These are phyloP conservation scores for Xylaria venustula DNA, from an alignment of 495 filamentous ascomycete species.

Conservation along the genomic window DNA sequence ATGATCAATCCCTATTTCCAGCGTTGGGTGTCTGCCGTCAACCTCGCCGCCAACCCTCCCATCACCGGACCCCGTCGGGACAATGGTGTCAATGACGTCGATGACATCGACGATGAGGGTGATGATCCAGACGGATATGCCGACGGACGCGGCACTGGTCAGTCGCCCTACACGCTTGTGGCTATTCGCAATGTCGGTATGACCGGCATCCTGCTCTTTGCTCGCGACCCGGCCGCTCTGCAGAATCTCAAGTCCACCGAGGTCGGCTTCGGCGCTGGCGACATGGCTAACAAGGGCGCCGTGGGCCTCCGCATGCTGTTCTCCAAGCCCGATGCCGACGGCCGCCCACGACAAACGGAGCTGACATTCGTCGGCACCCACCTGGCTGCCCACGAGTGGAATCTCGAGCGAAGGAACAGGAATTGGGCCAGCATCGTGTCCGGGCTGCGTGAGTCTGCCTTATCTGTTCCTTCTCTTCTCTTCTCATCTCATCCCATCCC, in stretches of 20 bases:
- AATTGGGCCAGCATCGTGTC: conserved; percentile 85
- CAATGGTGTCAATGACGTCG: not conserved
- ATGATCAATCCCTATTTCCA: conserved; percentile 74
- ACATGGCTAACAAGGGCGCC: conserved; percentile 95
- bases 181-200: conserved; percentile 72
- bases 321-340: conserved; percentile 25
- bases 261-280: conserved; percentile 75
- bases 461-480: no score
- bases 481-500: no score
- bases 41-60: conserved; percentile 55
- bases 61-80: not conserved
- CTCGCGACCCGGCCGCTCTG: conserved; percentile 55
- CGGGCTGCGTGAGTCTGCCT: conserved; percentile 42
- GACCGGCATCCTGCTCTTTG: conserved; percentile 85
- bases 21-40: conserved; percentile 64
- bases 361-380: conserved; percentile 88
- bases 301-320: conserved; percentile 73
- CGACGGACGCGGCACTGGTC: no score
- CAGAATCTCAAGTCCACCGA: conserved; percentile 64
- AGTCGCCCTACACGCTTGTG: conserved; percentile 49
- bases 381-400: conserved; percentile 80
- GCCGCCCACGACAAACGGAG: conserved; percentile 39
- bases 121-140: conserved; percentile 9
- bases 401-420: conserved; percentile 65
- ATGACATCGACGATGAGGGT: conserved; percentile 1